phyloP scores from a whole-genome alignment of 163 green algal genomes.

The Botryococcus braunii region DNA sequence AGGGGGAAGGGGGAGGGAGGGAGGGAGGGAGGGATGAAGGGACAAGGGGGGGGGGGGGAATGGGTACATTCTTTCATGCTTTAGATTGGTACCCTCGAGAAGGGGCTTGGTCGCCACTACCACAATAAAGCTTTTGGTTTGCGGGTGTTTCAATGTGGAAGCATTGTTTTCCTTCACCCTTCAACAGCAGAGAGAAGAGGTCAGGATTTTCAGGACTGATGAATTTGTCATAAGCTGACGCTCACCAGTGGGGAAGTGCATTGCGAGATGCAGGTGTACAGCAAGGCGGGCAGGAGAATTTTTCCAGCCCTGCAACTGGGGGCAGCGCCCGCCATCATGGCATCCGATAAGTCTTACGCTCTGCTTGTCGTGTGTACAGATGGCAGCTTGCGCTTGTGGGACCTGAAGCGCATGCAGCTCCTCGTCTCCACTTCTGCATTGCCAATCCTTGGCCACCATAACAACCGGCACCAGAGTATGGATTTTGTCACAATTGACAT shows the following conservation, averaged over 20 bases:
- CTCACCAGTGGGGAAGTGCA: too few species aligned
- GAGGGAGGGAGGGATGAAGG: too few species aligned
- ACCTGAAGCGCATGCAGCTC: slow-evolving; percentile 31
- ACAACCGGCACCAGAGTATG: slow-evolving; percentile 1
- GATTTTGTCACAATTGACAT: not conserved
- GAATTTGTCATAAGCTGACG: not conserved
- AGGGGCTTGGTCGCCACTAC: too few species aligned
- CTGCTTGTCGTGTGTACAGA: slow-evolving; percentile 52
- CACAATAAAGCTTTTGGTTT: too few species aligned
- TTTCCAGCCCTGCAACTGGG: slow-evolving; percentile 53
- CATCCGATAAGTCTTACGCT: slow-evolving; percentile 16
- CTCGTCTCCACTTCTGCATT: slow-evolving; percentile 1
- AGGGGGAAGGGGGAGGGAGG: too few species aligned
- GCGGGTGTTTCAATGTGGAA: too few species aligned
- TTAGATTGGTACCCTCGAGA: too few species aligned
- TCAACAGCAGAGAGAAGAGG: not conserved
- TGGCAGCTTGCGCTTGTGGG: slow-evolving; percentile 44
- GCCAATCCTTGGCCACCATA: slow-evolving; percentile 8
- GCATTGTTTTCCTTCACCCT: too few species aligned
- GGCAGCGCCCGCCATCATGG: slow-evolving; percentile 29
- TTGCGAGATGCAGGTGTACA: slow-evolving; percentile 39
- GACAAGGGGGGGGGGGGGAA: too few species aligned
- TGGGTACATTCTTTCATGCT: too few species aligned
- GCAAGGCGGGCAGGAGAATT: slow-evolving; percentile 35
- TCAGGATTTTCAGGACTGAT: not conserved